These are phyloP conservation scores for Orychophragmus violaceus DNA, from an alignment of 345 rosid genomes.

Conservation along the genomic window DNA sequence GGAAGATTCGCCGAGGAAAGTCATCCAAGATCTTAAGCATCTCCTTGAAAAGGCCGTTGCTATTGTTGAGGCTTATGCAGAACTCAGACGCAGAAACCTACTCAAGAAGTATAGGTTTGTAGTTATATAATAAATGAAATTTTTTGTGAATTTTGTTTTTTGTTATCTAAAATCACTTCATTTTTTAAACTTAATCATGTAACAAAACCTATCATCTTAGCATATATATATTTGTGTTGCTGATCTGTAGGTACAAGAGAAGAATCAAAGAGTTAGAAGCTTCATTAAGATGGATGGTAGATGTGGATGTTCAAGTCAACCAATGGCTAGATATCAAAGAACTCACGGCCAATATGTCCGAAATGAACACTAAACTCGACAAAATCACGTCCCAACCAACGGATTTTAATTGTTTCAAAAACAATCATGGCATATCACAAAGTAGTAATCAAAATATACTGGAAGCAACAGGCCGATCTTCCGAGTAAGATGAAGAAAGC, in stretches of 20 bases:
- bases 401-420: neutral
- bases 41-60: neutral
- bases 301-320: neutral
- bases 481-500: neutral
- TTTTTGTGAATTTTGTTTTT: too few relatives aligned
- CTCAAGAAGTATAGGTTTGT: neutral
- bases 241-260: neutral
- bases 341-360: neutral
- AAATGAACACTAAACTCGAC: neutral
- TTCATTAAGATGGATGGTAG: neutral
- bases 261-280: neutral
- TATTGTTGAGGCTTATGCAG: neutral
- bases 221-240: neutral
- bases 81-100: neutral
- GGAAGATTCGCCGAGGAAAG: neutral
- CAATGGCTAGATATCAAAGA: neutral
- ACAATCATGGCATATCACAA: neutral
- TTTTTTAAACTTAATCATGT: too few relatives aligned
- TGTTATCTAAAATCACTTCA: neutral
- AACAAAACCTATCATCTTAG: neutral
- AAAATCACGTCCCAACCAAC: conserved; percentile 7
- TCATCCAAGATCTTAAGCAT: neutral
- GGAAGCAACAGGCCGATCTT: neutral
- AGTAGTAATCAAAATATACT: neutral
- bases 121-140: neutral